Evolutionary conservation across 192 early-diverging fungal genomes (phyloP), one percentile per base, ranked within the genome.

Genomic region (Pecoramyces ruminantium): DNA sequence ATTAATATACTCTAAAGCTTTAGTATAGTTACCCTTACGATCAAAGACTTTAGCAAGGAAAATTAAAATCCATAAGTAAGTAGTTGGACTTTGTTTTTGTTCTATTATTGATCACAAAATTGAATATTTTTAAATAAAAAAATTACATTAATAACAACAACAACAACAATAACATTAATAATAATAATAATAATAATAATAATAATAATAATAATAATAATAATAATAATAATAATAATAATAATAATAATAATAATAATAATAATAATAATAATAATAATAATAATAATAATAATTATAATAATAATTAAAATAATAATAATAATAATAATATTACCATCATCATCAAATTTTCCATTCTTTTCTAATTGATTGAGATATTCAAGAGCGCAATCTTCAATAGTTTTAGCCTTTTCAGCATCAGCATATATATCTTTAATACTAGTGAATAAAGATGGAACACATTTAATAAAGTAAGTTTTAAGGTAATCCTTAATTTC

Each of bases 11-110:
- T 87, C 84, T 84, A 99, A 84, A 1, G 96, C 96, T 78, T 90
- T 88, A 30, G 85, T 87, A 4, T 87, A 83, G 79, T 96, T 87
- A 38, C 91, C 86, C 79, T 92, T 88, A 80, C 89, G 90, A 83
- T 99, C 96, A 80, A 88, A 92, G 82, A 95, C 94, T 81, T 96
- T 95, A 9, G 96, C 95, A 79, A 97, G 87, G 84, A 94, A 99
- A 84, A 94, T 95, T 29, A 91, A 87, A n/a, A 93, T 92, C 97
- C 97, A 99, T 38, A 96, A 88, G 11, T 90, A 85, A 13, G 93
- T 92, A 25, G 92, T 92, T 25, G 94, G 92, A n/a, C 17, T 21
- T 16, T 93, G 90, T 81, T 98, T 94, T 27, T 67, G 39, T 88
- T 86, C 87, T 28, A 85, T 80, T n/a, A n/a, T n/a, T n/a, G n/a